Percentiles rank a stretch among this genome's conserved stretches.
These are phyloP conservation scores for Picochlorum sp. DNA, from an alignment of 139 green algal genomes.

Conservation along the genomic window DNA sequence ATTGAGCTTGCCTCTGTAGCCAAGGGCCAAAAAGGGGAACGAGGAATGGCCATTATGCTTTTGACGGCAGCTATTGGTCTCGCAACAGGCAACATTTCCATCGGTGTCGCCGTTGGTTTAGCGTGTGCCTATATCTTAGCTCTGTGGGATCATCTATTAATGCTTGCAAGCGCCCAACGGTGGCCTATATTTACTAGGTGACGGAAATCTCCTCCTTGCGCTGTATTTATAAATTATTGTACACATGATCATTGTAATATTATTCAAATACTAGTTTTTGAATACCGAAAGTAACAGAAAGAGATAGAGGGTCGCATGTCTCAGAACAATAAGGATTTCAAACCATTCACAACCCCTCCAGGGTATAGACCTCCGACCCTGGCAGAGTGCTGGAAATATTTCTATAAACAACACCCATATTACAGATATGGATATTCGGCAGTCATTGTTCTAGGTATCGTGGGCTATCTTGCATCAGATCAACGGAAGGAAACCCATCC, in stretches of 20 bases:
- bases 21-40: constrained; percentile 16
- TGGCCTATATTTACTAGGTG: too few species aligned
- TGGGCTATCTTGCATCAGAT: background rate
- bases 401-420: constrained; percentile 1
- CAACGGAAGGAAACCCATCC: too few species aligned
- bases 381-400: background rate
- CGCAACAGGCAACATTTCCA: constrained; percentile 39
- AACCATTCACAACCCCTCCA: background rate
- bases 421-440: constrained; percentile 9
- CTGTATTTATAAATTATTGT: too few species aligned
- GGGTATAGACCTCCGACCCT: constrained; percentile 1
- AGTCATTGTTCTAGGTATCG: background rate
- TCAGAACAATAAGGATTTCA: background rate
- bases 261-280: too few species aligned
- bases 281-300: too few species aligned
- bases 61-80: constrained; percentile 54
- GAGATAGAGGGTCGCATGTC: too few species aligned
- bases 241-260: too few species aligned
- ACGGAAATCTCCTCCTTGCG: too few species aligned
- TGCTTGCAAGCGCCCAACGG: too few species aligned
- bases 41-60: constrained; percentile 48
- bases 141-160: background rate
- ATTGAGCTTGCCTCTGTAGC: constrained; percentile 47
- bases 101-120: constrained; percentile 46
- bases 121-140: constrained; percentile 1